Evolutionary conservation across 1,284 basidiomycete genomes (phyloP).

Genomic region (Psilocybe mexicana): DNA sequence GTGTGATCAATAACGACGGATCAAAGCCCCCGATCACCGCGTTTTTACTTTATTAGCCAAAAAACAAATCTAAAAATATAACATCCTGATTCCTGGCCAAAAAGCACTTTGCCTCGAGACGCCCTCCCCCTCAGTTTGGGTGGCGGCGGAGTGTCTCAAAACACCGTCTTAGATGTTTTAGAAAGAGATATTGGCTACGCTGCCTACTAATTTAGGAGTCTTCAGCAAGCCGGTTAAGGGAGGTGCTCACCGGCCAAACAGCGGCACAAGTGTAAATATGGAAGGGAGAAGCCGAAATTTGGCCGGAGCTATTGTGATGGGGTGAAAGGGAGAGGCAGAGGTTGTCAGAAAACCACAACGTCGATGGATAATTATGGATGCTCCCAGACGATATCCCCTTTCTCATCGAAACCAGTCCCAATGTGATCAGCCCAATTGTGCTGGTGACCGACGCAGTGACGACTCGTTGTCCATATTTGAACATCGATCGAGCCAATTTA

Average conservation of each 20-base stretch:
- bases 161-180: no score
- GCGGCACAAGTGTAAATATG: background rate
- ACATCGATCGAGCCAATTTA: constrained; percentile 2
- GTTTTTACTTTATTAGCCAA: background rate
- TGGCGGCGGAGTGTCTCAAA: no score
- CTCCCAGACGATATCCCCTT: no score
- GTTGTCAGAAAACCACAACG: background rate
- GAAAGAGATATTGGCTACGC: no score
- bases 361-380: background rate
- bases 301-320: background rate
- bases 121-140: no score
- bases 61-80: background rate
- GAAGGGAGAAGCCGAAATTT: background rate
- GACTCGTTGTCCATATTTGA: background rate
- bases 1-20: background rate
- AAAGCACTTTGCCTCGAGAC: no score
- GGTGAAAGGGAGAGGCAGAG: background rate
- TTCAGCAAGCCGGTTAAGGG: no score
- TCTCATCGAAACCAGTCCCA: background rate
- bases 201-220: no score
- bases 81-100: background rate
- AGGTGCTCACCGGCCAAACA: no score
- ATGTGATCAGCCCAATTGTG: background rate
- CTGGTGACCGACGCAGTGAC: background rate
- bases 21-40: constrained; percentile 11